phyloP scores from a whole-genome alignment of 108 stramenopile species.

The Skeletonema tropicum region DNA sequence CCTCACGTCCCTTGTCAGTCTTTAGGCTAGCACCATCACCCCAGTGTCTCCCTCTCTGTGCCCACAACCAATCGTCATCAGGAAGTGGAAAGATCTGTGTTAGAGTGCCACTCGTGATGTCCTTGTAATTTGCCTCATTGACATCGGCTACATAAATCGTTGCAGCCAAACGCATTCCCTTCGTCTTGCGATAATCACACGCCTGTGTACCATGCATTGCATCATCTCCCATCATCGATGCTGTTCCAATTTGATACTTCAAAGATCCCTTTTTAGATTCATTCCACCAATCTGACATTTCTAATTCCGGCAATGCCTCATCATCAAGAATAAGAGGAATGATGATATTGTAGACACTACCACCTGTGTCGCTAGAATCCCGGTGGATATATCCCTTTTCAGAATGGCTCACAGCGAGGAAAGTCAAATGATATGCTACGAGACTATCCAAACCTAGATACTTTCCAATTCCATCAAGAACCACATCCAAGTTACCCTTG shows the following conservation, averaged over 20 bases:
- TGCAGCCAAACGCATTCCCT: slow-evolving; percentile 65
- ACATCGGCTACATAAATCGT: slow-evolving; percentile 75
- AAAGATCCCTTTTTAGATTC: slow-evolving; percentile 23
- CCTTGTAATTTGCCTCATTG: slow-evolving; percentile 51
- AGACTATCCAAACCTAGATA: slow-evolving; percentile 48
- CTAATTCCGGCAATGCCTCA: slow-evolving; percentile 42
- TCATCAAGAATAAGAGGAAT: slow-evolving; percentile 59
- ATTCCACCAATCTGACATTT: slow-evolving; percentile 31
- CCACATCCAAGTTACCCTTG: slow-evolving; percentile 56
- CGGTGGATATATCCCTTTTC: slow-evolving; percentile 45
- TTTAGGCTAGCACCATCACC: slow-evolving; percentile 27
- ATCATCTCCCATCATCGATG: slow-evolving; percentile 67
- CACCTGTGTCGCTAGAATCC: slow-evolving; percentile 37
- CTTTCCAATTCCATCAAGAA: slow-evolving; percentile 54
- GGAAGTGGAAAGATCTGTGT: slow-evolving; percentile 50
- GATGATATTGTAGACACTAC: slow-evolving; percentile 51
- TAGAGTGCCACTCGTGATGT: slow-evolving; percentile 27
- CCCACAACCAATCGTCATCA: slow-evolving; percentile 37
- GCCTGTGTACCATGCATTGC: slow-evolving; percentile 66
- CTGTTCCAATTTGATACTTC: slow-evolving; percentile 51
- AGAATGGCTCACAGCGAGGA: slow-evolving; percentile 48
- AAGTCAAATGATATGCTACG: slow-evolving; percentile 54
- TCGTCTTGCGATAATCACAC: slow-evolving; percentile 62
- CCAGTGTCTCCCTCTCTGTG: slow-evolving; percentile 49
- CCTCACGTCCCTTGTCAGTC: slow-evolving; percentile 52